Base-by-base conservation (phyloP, 2,329 filamentous ascomycete genomes). In the Cryphonectria radicalis region DNA sequence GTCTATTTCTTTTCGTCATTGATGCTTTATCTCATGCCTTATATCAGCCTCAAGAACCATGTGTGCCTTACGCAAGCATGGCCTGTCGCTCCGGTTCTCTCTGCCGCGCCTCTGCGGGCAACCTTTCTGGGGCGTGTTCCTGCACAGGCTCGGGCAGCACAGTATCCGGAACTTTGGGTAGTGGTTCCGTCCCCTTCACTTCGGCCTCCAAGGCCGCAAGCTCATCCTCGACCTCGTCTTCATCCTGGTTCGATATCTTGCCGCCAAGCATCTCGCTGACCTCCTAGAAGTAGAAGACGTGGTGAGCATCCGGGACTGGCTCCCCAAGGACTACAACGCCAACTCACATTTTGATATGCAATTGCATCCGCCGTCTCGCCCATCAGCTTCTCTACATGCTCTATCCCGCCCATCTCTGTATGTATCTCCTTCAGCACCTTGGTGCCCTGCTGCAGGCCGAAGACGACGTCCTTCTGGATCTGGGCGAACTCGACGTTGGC, bases 171-270 rank as follows among this genome's bases (percentile, higher is more conserved):
- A 77, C 78, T 64, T 70, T 77, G 32, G 78, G 78, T 63, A 79
- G 68, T 19, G 63, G 64, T 50, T 53, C 67, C 62, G 46, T 19
- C 57, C 72, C 70, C 6, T 80, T 79, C 37, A 83, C 69, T 76
- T 95, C 90, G 57, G 85, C 85, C 80, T 95, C 92, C 74, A 99
- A 86, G 0, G 91, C 91, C 69, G 93, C 93, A 67, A 99, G 85
- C 83, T 99, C 96, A 78, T 98, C 95, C 80, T 99, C 96, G 46
- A 99, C 96, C 78, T 98, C 96, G 78, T 98, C 95, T 81, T 99
- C 96, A 81, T 99, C 96, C 77, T 97, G 92, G 78, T 94, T 96
- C 19, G 94, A 93, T 84, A 99, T 95, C 76, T 91, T 90, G 17
- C 93, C 93, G 46, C 91, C 93, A 3, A 99, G 89, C 88, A 98